Evolutionary conservation across 331 rosid species (phyloP), one percentile per base, ranked within the genome.

Genomic region (Acacia pycnantha): DNA sequence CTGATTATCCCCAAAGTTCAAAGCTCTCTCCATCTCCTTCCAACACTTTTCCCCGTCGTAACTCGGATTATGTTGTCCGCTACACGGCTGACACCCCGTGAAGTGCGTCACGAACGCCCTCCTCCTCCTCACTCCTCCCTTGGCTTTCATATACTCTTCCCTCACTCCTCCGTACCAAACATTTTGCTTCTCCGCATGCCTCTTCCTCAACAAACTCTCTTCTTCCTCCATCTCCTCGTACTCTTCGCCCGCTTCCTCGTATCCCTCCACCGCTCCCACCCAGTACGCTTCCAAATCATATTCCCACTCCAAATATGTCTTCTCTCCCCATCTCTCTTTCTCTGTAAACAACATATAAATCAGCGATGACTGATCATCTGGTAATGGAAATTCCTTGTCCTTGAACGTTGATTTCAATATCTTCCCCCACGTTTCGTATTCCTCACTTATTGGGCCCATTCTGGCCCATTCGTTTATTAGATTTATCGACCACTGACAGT

Each of bases 81-180:
- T 88, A 22, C 89, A 88, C 0, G 83, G 91, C 22, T 88, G 89
- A 16, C 89, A 88, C 22, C 89, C 85, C 0, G 91, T 84, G 71
- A 86, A 88, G 73, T 86, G 89, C 1, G 89, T 88, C 43, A 84
- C 33, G 0, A 85, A 88, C 0, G 85, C 86, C 46, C 86, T 81
- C 79, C 70, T 86, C 35, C 2, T 31, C 27, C 46, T 4, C 15
- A 7, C 51, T 7, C 24, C 48, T 37, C 41, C 9, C 29, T 71
- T 48, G 1, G 2, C 1, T 22, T 22, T 26, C 40, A 81, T 15
- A 19, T 65, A 26, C 7, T 15, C 10, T 22, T 76, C 87, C 56
- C 83, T 79, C 21, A 54, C 2, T 44, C 19, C 35, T 24, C 48
- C 82, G n/a, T 79, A 74, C 65, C 61, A 43, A n/a, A 4, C 50